These are phyloP conservation scores for Rhodotorula mucilaginosa DNA, from an alignment of 1,284 basidiomycete genomes.

Conservation along the genomic window DNA sequence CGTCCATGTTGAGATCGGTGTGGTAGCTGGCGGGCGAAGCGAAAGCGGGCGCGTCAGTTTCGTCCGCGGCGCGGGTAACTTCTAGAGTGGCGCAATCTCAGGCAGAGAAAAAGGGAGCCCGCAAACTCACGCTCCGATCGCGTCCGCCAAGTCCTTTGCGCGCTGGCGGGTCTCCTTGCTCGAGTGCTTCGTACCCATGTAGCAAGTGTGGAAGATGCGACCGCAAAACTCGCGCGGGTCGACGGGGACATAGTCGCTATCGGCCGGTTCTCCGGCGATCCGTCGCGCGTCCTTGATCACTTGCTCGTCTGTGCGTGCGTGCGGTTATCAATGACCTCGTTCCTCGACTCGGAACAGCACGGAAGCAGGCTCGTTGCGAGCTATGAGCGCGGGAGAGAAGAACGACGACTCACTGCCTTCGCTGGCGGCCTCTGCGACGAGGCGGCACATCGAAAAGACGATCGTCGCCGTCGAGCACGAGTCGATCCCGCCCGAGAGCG, in stretches of 20 bases:
- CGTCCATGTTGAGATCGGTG: conserved; percentile 93
- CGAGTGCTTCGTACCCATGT: conserved; percentile 98
- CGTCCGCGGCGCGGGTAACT: too few relatives aligned
- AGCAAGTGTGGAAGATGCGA: conserved; percentile 94
- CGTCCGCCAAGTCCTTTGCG: conserved; percentile 78
- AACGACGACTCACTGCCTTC: conserved; percentile 60
- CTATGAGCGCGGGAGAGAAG: too few relatives aligned
- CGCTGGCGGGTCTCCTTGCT: conserved; percentile 78
- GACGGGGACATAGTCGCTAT: conserved; percentile 75
- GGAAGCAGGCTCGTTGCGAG: too few relatives aligned
- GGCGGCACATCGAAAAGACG: conserved; percentile 91
- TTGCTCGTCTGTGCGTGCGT: conserved; percentile 63
- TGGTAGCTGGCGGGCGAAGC: conserved; percentile 66
- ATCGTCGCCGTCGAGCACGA: conserved; percentile 95
- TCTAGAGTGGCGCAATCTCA: not conserved
- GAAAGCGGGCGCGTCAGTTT: not conserved
- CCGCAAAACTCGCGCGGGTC: conserved; percentile 82
- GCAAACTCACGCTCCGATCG: conserved; percentile 73
- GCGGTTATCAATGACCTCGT: too few relatives aligned
- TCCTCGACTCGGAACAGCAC: too few relatives aligned
- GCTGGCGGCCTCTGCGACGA: conserved; percentile 72
- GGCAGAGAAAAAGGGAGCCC: not conserved
- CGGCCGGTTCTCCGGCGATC: conserved; percentile 73
- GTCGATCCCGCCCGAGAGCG: conserved; percentile 96
- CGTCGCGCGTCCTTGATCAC: conserved; percentile 88